A percentile compares a stretch with the other conserved stretches of the same genome.
Evolutionary conservation across 225 moss, liverwort and hornwort genomes (phyloP).

Genomic region (Anthoceros angustus): DNA sequence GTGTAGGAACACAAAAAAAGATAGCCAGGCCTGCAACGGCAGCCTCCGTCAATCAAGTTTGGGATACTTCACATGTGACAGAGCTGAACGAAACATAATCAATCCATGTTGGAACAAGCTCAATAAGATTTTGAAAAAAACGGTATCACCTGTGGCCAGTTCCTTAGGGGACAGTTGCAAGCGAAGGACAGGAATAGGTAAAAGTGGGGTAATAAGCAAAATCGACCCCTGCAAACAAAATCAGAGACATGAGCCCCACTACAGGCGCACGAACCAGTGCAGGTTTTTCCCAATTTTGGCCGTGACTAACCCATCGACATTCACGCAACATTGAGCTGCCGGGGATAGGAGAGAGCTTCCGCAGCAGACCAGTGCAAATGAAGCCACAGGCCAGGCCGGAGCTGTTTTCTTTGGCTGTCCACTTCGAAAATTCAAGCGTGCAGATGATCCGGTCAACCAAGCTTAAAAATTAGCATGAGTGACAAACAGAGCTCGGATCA

Average conservation of each 20-base stretch:
- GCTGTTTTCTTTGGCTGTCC: constrained; percentile 17
- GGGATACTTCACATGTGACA: constrained; percentile 1
- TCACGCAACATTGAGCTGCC: not conserved
- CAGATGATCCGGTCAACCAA: not conserved
- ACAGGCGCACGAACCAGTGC: not conserved
- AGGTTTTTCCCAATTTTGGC: not conserved
- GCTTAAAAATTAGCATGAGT: not conserved
- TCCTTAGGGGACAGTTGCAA: constrained; percentile 47
- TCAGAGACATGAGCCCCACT: not conserved
- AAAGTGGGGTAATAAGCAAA: constrained; percentile 70
- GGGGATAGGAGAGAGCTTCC: not conserved
- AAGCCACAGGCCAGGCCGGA: constrained; percentile 20
- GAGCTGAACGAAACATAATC: not conserved
- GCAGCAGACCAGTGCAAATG: constrained; percentile 22
- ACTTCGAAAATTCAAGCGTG: constrained; percentile 19
- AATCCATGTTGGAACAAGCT: not conserved
- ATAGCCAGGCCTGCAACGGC: constrained; percentile 72
- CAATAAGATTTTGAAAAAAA: not conserved
- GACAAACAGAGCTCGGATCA: not conserved
- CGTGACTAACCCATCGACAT: not conserved
- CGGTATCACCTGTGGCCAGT: constrained; percentile 48
- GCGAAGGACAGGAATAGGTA: constrained; percentile 55
- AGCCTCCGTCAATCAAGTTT: not conserved
- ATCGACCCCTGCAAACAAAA: constrained; percentile 47
- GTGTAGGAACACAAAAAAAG: constrained; percentile 80